Percentiles rank a stretch among this genome's conserved stretches.
phyloP scores from a whole-genome alignment of 1,284 basidiomycete genomes.

The Mycosarcoma mackinlayi region DNA sequence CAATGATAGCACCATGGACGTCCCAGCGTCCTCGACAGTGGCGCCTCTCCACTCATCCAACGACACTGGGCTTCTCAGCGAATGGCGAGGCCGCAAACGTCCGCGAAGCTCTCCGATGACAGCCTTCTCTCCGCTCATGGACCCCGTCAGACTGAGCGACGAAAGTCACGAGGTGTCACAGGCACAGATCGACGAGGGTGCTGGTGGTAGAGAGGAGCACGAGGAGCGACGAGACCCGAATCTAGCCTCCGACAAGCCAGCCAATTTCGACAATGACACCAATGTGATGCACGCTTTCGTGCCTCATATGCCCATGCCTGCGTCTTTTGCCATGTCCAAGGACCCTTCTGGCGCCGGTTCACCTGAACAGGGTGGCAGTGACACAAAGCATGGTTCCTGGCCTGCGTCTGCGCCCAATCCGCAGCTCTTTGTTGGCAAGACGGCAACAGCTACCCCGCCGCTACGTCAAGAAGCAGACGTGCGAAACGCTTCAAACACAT shows the following conservation, averaged over 20 bases:
- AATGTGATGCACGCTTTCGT: slow-evolving; percentile 27
- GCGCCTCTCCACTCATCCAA: background rate
- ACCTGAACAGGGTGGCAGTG: slow-evolving; percentile 25
- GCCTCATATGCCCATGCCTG: slow-evolving; percentile 21
- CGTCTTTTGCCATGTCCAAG: slow-evolving; percentile 24
- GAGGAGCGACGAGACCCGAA: slow-evolving; percentile 1
- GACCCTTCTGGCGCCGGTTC: slow-evolving; percentile 19
- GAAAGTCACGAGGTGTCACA: slow-evolving; percentile 24
- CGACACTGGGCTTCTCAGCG: slow-evolving; percentile 6
- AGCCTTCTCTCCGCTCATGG: slow-evolving; percentile 3
- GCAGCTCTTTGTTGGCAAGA: slow-evolving; percentile 16
- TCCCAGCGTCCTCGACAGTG: background rate
- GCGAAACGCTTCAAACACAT: slow-evolving; percentile 21
- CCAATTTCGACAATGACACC: slow-evolving; percentile 13
- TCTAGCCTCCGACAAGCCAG: slow-evolving; percentile 7
- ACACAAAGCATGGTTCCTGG: slow-evolving; percentile 38
- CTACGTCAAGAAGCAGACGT: slow-evolving; percentile 8
- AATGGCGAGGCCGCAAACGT: slow-evolving; percentile 31
- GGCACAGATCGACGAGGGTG: slow-evolving; percentile 20
- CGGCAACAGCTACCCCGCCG: slow-evolving; percentile 2
- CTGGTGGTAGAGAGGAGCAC: slow-evolving; percentile 2
- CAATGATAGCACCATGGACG: background rate
- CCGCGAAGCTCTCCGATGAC: slow-evolving; percentile 32
- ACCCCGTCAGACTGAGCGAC: slow-evolving; percentile 14
- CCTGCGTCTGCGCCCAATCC: slow-evolving; percentile 23